Base-by-base conservation (phyloP, 2,329 filamentous ascomycete genomes). In the Sclerotiophoma versabilis region DNA sequence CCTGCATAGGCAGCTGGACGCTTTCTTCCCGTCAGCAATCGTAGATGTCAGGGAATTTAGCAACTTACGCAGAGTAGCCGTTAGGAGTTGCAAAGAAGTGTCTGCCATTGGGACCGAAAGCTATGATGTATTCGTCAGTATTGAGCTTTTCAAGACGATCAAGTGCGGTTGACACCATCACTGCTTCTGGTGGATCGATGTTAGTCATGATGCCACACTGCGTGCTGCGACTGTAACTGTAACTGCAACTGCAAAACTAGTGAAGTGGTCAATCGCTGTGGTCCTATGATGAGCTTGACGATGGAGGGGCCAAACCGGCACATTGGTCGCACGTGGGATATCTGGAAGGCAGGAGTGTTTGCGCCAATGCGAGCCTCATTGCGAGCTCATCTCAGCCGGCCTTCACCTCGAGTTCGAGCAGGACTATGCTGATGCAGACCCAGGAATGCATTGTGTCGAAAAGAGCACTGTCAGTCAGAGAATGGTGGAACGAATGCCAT, bases 71-170 rank as follows among this genome's bases (percentile, higher is more conserved):
- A 7, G 53, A 58, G 47, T 67, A 74, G 7, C 68, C 71, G 15
- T 65, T 65, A 5, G 65, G 64, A 2, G 65, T 71, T 23, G 52
- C 69, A 22, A 60, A 58, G 19, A 73, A 69, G 25, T 67, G 62
- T 36, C 55, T 47, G 29, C 56, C 57, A 2, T 49, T 49, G 8
- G 61, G 62, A 8, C 70, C 64, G 32, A 70, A 66, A 1, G 65
- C 66, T 36, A 68, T 47, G 25, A 69, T 59, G 27, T 74, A 73
- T 11, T 65, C 19, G 17, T 72, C 62, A 5, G 49, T 23, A n/a
- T 37, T 32, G 19, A 65, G 59, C 2, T 49, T 50, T 15, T 67
- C 55, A 5, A 69, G 60, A 5, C 23, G 50, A 27, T 37, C 25
- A 4, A 69, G 59, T 5, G 48, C 55, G n/a, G 33, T 38, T 12